Conservation (phyloP, 768 basidiomycete genomes). For the Calocybe gangraenosa region DNA sequence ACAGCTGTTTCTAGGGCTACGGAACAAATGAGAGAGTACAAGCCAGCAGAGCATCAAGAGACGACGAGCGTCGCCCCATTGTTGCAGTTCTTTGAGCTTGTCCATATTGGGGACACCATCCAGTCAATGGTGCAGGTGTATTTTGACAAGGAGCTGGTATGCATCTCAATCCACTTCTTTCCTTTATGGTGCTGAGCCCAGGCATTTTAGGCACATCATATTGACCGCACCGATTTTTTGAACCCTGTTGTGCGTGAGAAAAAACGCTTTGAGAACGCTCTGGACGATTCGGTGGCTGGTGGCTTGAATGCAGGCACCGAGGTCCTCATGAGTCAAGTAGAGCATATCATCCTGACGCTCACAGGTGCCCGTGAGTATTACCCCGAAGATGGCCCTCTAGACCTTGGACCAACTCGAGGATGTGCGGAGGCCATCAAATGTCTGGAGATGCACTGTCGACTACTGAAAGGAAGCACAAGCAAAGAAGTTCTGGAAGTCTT, state of each 20-base stretch:
- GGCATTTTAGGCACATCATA: conserved; percentile 63
- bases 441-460: conserved; percentile 88
- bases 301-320: conserved; percentile 96
- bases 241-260: conserved; percentile 94
- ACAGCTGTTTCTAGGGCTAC: conserved; percentile 56
- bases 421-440: conserved; percentile 89
- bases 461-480: conserved; percentile 90
- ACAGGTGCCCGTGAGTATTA: conserved; percentile 85
- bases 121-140: conserved; percentile 98
- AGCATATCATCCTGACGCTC: conserved; percentile 82
- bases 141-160: conserved; percentile 91
- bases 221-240: conserved; percentile 90
- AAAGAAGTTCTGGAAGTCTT: conserved; percentile 94
- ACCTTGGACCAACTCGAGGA: conserved; percentile 81
- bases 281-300: conserved; percentile 92
- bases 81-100: conserved; percentile 95
- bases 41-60: conserved; percentile 81
- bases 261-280: conserved; percentile 88
- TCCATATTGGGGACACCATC: conserved; percentile 95
- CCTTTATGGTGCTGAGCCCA: neutral
- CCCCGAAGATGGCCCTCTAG: conserved; percentile 74
- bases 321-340: conserved; percentile 95
- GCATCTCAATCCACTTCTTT: conserved; percentile 20
- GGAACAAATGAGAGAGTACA: conserved; percentile 85
- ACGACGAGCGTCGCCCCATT: conserved; percentile 86